Percentiles rank a stretch among this genome's conserved stretches.
Evolutionary conservation across 208 protist species (phyloP).

Genomic region (Leptomonas pyrrhocoris): DNA sequence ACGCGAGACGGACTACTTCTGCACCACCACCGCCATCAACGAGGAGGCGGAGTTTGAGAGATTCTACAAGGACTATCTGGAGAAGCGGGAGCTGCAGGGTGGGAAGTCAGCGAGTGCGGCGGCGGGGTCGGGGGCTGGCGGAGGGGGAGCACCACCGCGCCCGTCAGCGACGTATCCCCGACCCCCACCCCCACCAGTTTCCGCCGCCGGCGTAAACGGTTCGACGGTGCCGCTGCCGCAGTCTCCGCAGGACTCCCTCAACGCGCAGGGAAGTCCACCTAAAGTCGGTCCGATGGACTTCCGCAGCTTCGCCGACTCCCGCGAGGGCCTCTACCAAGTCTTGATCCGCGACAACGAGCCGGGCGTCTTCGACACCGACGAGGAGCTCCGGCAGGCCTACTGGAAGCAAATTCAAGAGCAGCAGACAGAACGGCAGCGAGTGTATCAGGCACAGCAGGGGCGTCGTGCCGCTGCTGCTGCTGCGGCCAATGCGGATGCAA

Average conservation of each 20-base stretch:
- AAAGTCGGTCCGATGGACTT: constrained; percentile 33
- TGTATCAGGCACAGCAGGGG: constrained; percentile 15
- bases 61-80: constrained; percentile 33
- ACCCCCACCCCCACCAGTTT: background rate
- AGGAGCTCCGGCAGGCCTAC: constrained; percentile 63
- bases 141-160: too few species aligned
- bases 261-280: constrained; percentile 9
- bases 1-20: constrained; percentile 71
- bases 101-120: background rate
- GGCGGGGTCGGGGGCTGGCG: too few species aligned
- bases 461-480: constrained; percentile 7
- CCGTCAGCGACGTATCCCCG: background rate
- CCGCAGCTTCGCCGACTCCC: constrained; percentile 59
- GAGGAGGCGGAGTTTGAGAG: constrained; percentile 35
- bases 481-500: background rate
- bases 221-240: constrained; percentile 1
- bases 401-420: constrained; percentile 44
- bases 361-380: constrained; percentile 70
- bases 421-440: constrained; percentile 27
- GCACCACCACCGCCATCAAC: constrained; percentile 48
- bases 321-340: constrained; percentile 68
- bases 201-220: background rate
- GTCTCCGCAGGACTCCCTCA: constrained; percentile 31
- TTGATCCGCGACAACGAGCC: constrained; percentile 67
- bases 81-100: constrained; percentile 9